A percentile compares a stretch with the other conserved stretches of the same genome.
Conservation (phyloP, 1,284 basidiomycete species). For the Naganishia albida region DNA sequence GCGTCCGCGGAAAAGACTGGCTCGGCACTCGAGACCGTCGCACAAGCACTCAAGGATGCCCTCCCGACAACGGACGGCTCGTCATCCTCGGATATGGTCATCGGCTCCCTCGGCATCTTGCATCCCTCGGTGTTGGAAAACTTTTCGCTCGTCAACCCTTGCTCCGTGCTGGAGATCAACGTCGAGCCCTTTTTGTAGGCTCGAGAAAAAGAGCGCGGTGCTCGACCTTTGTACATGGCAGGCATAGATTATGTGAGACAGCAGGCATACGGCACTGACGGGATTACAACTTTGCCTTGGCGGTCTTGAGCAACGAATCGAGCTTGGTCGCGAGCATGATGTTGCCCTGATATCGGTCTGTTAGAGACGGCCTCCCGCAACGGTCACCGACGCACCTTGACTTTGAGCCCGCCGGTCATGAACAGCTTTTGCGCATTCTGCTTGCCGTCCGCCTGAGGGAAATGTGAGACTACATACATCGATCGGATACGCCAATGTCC, state of each 20-base stretch:
- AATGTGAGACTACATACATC: neutral
- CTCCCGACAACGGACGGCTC: constrained; percentile 42
- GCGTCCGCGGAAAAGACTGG: constrained; percentile 47
- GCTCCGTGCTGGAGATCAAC: constrained; percentile 90
- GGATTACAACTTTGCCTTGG: constrained; percentile 22
- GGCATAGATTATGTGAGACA: neutral
- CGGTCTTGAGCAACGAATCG: constrained; percentile 20
- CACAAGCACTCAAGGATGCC: constrained; percentile 51
- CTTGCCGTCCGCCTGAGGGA: constrained; percentile 50
- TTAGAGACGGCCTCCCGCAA: too few relatives aligned
- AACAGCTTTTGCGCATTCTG: constrained; percentile 85
- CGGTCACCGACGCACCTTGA: constrained; percentile 41
- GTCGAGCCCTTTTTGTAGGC: constrained; percentile 85
- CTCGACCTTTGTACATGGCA: constrained; percentile 3
- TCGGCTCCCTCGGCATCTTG: constrained; percentile 83
- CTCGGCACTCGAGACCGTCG: constrained; percentile 46
- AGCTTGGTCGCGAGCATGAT: constrained; percentile 44
- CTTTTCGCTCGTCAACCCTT: constrained; percentile 93
- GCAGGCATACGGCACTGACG: neutral
- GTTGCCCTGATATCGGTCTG: constrained; percentile 37
- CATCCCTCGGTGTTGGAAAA: constrained; percentile 87
- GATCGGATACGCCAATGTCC: too few relatives aligned
- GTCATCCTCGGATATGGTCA: constrained; percentile 61
- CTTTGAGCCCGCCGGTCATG: constrained; percentile 79
- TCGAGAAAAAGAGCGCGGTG: neutral